These are phyloP conservation scores for Strobilomyces confusus DNA, from an alignment of 768 basidiomycete genomes.

Conservation along the genomic window DNA sequence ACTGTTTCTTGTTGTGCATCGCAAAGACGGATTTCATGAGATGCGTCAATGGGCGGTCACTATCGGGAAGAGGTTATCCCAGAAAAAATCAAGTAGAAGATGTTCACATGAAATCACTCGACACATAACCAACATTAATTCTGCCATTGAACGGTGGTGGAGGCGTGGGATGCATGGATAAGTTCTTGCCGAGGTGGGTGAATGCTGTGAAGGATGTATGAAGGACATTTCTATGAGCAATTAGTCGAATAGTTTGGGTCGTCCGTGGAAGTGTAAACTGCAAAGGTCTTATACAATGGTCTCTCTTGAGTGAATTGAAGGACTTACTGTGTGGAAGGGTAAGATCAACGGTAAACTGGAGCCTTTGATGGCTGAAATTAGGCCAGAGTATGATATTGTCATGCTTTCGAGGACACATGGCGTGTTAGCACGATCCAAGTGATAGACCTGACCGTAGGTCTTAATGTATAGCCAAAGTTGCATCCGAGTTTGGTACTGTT, in stretches of 20 bases:
- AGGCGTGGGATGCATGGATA: constrained; percentile 38
- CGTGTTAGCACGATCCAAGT: constrained; percentile 10
- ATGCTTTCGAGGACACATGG: constrained; percentile 6
- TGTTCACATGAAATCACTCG: constrained; percentile 43
- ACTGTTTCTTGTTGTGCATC: constrained; percentile 37
- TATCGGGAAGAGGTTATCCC: constrained; percentile 12
- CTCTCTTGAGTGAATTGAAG: background rate
- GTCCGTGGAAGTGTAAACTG: constrained; percentile 46
- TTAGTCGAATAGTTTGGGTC: constrained; percentile 40
- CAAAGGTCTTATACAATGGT: background rate
- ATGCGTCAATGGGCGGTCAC: constrained; percentile 50
- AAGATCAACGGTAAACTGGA: constrained; percentile 40
- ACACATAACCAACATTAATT: constrained; percentile 48
- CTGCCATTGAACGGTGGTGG: constrained; percentile 37
- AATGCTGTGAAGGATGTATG: constrained; percentile 42
- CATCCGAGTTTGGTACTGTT: constrained; percentile 39
- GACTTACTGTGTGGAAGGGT: constrained; percentile 46
- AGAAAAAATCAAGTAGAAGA: background rate
- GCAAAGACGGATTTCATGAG: constrained; percentile 50
- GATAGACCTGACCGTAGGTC: constrained; percentile 30
- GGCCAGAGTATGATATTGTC: constrained; percentile 15
- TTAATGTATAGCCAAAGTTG: constrained; percentile 43
- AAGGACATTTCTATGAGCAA: constrained; percentile 46
- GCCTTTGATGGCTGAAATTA: constrained; percentile 23
- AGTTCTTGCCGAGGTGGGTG: constrained; percentile 26